phyloP scores from a whole-genome alignment of 23 red algal genomes.

The Gracilariopsis chorda region DNA sequence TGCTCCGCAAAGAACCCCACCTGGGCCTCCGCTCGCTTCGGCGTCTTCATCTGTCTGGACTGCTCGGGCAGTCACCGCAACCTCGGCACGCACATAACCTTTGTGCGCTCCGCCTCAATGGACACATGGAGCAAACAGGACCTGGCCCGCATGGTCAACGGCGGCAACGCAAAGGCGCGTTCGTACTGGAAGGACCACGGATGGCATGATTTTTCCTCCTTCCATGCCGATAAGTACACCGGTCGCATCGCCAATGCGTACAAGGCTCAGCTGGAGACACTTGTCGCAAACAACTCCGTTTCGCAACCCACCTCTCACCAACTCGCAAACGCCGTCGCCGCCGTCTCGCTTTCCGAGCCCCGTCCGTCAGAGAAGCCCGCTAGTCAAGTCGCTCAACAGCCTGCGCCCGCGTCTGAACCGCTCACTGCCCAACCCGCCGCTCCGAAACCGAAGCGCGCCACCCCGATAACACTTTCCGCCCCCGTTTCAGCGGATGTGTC shows the following conservation, averaged over 20 bases:
- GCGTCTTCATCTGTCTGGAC: conserved; percentile 96
- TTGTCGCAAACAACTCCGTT: background rate
- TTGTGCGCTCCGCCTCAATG: conserved; percentile 94
- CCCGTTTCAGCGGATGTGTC: conserved; percentile 53
- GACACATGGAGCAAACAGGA: conserved; percentile 90
- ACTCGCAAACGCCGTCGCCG: background rate
- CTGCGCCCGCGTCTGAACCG: background rate
- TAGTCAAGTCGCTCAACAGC: background rate
- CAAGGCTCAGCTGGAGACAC: conserved; percentile 14
- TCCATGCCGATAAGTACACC: conserved; percentile 52
- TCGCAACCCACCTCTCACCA: background rate
- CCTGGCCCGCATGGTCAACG: conserved; percentile 73
- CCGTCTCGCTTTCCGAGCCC: background rate
- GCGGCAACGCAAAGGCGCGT: conserved; percentile 34
- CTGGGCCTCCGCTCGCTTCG: conserved; percentile 95
- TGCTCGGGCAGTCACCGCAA: conserved; percentile 91
- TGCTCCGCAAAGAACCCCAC: conserved; percentile 90
- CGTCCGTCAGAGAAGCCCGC: background rate
- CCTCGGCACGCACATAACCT: conserved; percentile 96
- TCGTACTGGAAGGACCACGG: conserved; percentile 46
- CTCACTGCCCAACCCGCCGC: background rate
- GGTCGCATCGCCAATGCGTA: conserved; percentile 44
- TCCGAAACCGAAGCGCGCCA: conserved; percentile 6
- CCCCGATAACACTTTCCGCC: conserved; percentile 17
- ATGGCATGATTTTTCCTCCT: conserved; percentile 37